Conservation (phyloP, 1,139 yeast genomes). For the Hemisphaericaspora lyxosophila region DNA sequence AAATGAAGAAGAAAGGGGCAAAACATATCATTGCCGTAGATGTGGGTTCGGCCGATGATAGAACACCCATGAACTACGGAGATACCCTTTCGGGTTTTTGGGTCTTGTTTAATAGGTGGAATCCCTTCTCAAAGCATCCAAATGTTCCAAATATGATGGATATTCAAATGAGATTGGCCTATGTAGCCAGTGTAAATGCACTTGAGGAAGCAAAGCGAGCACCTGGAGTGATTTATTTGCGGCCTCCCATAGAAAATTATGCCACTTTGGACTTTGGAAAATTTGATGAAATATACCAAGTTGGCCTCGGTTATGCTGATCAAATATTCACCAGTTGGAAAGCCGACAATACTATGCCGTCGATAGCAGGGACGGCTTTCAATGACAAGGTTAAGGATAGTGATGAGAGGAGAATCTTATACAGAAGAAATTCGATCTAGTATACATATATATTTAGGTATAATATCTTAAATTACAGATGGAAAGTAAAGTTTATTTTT, state of each 20-base stretch:
- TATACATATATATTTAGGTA: too few relatives aligned
- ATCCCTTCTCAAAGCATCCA: constrained; percentile 85
- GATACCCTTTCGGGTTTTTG: constrained; percentile 91
- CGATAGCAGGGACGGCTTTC: constrained; percentile 55
- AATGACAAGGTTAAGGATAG: constrained; percentile 18
- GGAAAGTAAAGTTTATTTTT: constrained; percentile 18
- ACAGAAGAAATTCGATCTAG: constrained; percentile 65
- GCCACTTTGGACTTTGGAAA: constrained; percentile 92
- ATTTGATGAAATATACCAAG: constrained; percentile 83
- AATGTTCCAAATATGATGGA: constrained; percentile 94
- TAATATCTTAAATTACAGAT: too few relatives aligned
- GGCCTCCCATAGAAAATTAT: constrained; percentile 92
- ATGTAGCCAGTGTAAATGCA: constrained; percentile 94
- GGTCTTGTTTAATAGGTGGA: constrained; percentile 87
- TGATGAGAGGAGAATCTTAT: constrained; percentile 25
- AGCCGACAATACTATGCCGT: constrained; percentile 54
- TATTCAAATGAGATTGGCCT: constrained; percentile 88
- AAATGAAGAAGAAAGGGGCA: constrained; percentile 89
- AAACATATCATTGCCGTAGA: constrained; percentile 91
- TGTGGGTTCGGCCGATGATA: constrained; percentile 92
- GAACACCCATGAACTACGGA: constrained; percentile 88
- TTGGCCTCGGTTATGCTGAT: constrained; percentile 77
- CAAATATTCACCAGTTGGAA: constrained; percentile 55
- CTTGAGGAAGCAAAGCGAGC: constrained; percentile 81
- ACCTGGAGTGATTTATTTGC: constrained; percentile 82